Base-by-base conservation (phyloP, 2,329 filamentous ascomycete genomes). In the Aureobasidium lini region DNA sequence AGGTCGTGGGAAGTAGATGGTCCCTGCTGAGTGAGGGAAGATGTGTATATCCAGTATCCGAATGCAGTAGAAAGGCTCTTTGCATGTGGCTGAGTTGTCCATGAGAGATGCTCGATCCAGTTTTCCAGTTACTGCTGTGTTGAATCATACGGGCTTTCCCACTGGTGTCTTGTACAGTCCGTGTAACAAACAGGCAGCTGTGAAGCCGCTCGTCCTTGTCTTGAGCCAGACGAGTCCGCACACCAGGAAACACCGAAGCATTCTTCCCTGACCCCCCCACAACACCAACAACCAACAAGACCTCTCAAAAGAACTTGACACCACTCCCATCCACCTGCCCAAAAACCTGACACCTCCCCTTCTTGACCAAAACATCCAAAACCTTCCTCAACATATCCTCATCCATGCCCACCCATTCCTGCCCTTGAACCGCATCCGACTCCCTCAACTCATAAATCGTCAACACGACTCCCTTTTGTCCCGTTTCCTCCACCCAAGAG, bases 261-360 rank as follows among this genome's bases (percentile, higher is more conserved):
- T 23, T 3, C 23, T 3, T 23, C 23, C 23, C 23, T n/a, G n/a
- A n/a, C n/a, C n/a, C n/a, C n/a, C n/a, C n/a, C n/a, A n/a, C n/a
- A n/a, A n/a, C n/a, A n/a, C n/a, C n/a, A 23, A 23, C 23, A 23
- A 23, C 23, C 23, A 23, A 23, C 23, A 23, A 23, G 23, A 23
- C 23, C 2, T 2, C 54, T 86, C 77, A 96, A 71, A 97, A 97
- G 77, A 99, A 97, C 77, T 99, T 99, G 64, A 97, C 90, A 68
- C 94, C 94, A 68, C 89, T 84, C 62, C 89, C 88, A 70, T 93
- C 90, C 1, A 7, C 16, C 68, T 93, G 91, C 57, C 84, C 83
- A 76, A 99, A 97, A 29, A 97, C 85, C 73, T 97, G 93, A 13
- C 92, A 93, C 75, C 89, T 95, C 66, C 91, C 91, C 63, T 87